A percentile compares a stretch with the other conserved stretches of the same genome.
Evolutionary conservation across 2,329 filamentous ascomycete species (phyloP).

Genomic region (Chaetomium strumarium): DNA sequence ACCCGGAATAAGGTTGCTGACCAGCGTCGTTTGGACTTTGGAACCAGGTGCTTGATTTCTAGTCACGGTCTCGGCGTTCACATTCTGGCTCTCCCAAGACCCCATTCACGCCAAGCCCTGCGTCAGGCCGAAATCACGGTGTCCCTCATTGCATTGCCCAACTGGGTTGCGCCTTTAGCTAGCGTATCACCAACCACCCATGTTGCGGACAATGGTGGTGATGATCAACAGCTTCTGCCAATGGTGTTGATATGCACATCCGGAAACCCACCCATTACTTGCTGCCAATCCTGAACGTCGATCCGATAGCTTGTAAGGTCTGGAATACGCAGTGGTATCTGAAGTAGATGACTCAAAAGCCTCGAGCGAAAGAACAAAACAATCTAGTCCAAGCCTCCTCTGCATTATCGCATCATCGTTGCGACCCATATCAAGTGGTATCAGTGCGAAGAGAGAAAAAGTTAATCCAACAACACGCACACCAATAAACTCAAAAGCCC

Average conservation of each 20-base stretch:
- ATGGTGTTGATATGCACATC: background rate
- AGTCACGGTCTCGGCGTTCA: background rate
- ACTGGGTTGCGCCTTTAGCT: background rate
- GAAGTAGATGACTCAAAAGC: no score
- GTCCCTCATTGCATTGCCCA: background rate
- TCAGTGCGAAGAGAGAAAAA: slow-evolving; percentile 10
- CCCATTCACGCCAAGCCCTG: slow-evolving; percentile 10
- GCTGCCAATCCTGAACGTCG: background rate
- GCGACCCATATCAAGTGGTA: slow-evolving; percentile 12
- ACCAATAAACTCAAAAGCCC: background rate
- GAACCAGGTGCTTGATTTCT: background rate
- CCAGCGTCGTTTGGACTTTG: background rate
- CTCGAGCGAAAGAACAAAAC: no score
- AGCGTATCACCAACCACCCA: slow-evolving; percentile 1
- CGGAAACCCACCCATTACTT: background rate
- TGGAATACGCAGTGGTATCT: no score
- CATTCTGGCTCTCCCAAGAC: background rate
- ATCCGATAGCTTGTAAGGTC: no score
- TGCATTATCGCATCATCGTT: background rate
- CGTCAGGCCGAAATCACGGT: slow-evolving; percentile 4
- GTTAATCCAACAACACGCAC: background rate
- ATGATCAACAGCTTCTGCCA: background rate
- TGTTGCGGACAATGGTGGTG: background rate
- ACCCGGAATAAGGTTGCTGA: slow-evolving; percentile 1
- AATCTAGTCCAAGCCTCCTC: background rate